phyloP scores from a whole-genome alignment of 441 rosid genomes.

The Dalechampia spathulata region DNA sequence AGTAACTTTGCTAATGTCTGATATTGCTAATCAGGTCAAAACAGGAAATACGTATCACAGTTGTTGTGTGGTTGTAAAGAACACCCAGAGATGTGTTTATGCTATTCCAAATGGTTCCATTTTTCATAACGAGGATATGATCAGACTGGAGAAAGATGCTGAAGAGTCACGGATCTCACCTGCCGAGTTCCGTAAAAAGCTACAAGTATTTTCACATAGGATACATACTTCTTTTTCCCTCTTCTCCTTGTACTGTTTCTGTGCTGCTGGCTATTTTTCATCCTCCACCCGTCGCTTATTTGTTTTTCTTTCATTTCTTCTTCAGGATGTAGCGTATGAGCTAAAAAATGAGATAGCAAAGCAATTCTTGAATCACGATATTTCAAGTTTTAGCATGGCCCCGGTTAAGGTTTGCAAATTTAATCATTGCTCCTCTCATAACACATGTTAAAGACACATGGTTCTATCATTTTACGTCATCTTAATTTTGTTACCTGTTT shows the following conservation, averaged over 20 bases:
- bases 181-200: constrained; percentile 49
- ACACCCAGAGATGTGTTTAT: constrained; percentile 81
- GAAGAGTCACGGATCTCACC: constrained; percentile 57
- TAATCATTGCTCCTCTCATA: constrained; percentile 5
- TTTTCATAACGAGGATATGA: constrained; percentile 54
- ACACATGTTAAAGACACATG: background rate
- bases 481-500: constrained; percentile 13
- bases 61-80: constrained; percentile 80
- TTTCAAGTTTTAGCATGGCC: constrained; percentile 77
- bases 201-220: constrained; percentile 41
- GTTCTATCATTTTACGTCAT: constrained; percentile 8
- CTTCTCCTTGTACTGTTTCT: background rate
- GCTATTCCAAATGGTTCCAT: constrained; percentile 69
- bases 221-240: background rate
- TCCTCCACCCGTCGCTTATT: constrained; percentile 13
- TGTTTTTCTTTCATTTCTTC: constrained; percentile 13
- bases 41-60: constrained; percentile 64
- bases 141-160: constrained; percentile 65
- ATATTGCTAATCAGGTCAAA: constrained; percentile 59
- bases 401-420: constrained; percentile 72
- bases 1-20: background rate
- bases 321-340: constrained; percentile 62
- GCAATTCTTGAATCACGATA: constrained; percentile 58
- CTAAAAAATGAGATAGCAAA: constrained; percentile 68
- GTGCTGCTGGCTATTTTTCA: background rate